Percentiles rank a stretch among this genome's conserved stretches.
These are phyloP conservation scores for Taxillus chinensis DNA, from an alignment of 164 flowering plant species.

Conservation along the genomic window DNA sequence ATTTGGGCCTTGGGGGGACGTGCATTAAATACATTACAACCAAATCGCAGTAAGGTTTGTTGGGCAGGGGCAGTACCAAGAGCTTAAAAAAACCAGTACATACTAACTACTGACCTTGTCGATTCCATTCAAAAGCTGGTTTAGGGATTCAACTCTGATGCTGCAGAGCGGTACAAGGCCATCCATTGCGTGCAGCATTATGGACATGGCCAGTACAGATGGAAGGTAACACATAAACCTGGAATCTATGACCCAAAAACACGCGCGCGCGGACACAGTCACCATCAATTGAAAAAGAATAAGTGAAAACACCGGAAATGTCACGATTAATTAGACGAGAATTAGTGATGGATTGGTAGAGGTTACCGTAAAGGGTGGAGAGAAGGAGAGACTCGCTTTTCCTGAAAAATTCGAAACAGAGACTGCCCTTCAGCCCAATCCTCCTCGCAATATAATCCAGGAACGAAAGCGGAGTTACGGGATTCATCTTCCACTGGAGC, in stretches of 20 bases:
- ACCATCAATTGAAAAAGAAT: too few relatives aligned
- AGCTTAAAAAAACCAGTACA: neutral
- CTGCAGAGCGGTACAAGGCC: slow-evolving; percentile 21
- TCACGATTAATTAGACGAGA: neutral
- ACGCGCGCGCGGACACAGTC: too few relatives aligned
- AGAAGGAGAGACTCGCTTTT: slow-evolving; percentile 46
- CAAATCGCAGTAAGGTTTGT: too few relatives aligned
- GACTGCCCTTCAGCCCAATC: slow-evolving; percentile 38
- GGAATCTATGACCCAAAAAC: slow-evolving; percentile 28
- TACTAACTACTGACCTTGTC: slow-evolving; percentile 22
- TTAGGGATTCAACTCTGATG: slow-evolving; percentile 20
- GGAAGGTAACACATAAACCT: slow-evolving; percentile 41
- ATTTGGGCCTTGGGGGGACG: too few relatives aligned
- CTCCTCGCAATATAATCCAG: slow-evolving; percentile 57
- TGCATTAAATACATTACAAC: too few relatives aligned
- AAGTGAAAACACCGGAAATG: too few relatives aligned
- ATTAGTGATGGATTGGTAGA: neutral
- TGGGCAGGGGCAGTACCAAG: too few relatives aligned
- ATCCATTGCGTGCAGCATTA: slow-evolving; percentile 38
- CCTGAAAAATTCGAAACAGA: slow-evolving; percentile 46
- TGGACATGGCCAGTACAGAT: slow-evolving; percentile 46
- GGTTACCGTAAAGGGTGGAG: slow-evolving; percentile 47
- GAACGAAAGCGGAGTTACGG: slow-evolving; percentile 68
- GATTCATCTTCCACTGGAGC: slow-evolving; percentile 83
- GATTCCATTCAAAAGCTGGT: slow-evolving; percentile 32